Conservation (phyloP, 2,329 filamentous ascomycete species). For the Colletotrichum chlorophyti region DNA sequence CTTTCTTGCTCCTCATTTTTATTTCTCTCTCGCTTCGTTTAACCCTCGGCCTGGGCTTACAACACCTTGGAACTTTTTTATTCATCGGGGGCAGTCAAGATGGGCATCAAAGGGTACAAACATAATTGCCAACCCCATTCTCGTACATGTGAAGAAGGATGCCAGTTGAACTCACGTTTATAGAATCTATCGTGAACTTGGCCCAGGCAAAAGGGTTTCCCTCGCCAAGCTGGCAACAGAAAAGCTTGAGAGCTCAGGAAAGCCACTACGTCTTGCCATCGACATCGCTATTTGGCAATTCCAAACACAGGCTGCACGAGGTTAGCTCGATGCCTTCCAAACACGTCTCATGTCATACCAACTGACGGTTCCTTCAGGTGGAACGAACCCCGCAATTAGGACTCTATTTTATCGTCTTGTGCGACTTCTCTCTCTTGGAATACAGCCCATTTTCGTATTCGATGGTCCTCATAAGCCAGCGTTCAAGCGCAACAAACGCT, state of each 20-base stretch:
- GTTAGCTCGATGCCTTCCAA: constrained; percentile 38
- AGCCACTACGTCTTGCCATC: constrained; percentile 85
- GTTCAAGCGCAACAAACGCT: constrained; percentile 87
- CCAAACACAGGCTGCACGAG: constrained; percentile 84
- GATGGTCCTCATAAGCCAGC: constrained; percentile 85
- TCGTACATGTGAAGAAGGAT: constrained; percentile 29
- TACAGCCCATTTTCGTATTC: constrained; percentile 89
- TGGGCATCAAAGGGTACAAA: constrained; percentile 75
- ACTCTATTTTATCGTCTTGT: constrained; percentile 93
- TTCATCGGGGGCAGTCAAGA: constrained; percentile 35
- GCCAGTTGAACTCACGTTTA: not conserved
- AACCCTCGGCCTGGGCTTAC: too few species aligned
- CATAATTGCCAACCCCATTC: constrained; percentile 17
- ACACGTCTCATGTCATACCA: not conserved
- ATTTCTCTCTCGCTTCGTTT: too few species aligned
- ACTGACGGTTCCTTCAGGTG: constrained; percentile 57
- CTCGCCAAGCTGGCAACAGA: constrained; percentile 83
- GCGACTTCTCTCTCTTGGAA: constrained; percentile 76
- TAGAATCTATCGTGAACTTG: constrained; percentile 91
- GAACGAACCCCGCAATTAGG: constrained; percentile 86
- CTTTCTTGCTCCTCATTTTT: too few species aligned
- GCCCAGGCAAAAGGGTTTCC: constrained; percentile 78
- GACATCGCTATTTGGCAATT: constrained; percentile 98
- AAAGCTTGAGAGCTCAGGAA: constrained; percentile 72
- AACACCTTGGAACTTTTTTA: not conserved